Base-by-base conservation (phyloP, 768 basidiomycete species). In the Sutorius australiensis region DNA sequence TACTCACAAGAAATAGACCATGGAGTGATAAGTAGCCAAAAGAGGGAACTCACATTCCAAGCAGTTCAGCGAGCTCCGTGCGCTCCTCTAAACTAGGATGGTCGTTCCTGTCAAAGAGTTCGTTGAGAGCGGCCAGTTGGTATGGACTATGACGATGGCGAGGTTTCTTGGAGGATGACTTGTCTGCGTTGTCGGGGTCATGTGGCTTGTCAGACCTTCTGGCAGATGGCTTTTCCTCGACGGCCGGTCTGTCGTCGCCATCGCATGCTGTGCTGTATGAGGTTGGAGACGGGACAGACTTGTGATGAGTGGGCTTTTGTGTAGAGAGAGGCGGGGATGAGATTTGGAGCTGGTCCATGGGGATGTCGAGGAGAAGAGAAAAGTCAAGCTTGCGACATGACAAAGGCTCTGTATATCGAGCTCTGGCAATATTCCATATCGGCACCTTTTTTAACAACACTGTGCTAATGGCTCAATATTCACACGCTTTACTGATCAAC, bases 111-210 rank as follows among this genome's bases (percentile, higher is more conserved):
- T 89, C 87, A 60, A 83, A 92, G 59, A 90, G 83, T 65, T 83
- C 80, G 67, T 91, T 91, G 65, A 92, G 76, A 28, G 86, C 86
- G 19, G 81, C 80, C 30, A 91, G 79, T 69, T 91, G 89, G 30
- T 73, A 72, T 16, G 84, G 81, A 34, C 81, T 80, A 63, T 90
- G 89, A 44, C 89, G 81, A 71, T 89, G 86, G 57, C 89, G 80
- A 43, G 88, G 85, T 66, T 90, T 89, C 80, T 89, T 89, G 48
- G 59, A 48, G 7, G 57, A 46, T 1, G 63, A 1, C 59, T 66
- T 69, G 54, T 66, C 67, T 11, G 41, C 5, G 42, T 36, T 42
- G 47, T 66, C 66, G 12, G 51, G n/a, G 52, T 69, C 69, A 17
- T 48, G 54, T n/a, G 54, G 55, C 50, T 56, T 70, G 56, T 56